A percentile compares a stretch with the other conserved stretches of the same genome.
Evolutionary conservation across 2,329 filamentous ascomycete genomes (phyloP).

Genomic region (Trichoderma koningiopsis): DNA sequence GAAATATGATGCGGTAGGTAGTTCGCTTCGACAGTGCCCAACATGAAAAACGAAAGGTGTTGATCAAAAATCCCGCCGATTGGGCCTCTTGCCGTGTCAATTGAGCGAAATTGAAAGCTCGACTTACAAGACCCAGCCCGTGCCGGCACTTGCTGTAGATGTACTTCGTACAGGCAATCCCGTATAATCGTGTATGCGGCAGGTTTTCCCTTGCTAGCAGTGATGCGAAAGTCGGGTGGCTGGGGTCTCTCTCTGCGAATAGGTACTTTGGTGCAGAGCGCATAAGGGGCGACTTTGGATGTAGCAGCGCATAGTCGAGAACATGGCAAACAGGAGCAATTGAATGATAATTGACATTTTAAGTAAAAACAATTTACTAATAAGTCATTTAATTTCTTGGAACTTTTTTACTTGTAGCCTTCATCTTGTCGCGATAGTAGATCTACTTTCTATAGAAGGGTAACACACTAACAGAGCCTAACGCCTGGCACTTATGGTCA

Average conservation of each 20-base stretch:
- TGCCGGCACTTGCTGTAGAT: neutral
- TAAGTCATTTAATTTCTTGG: neutral
- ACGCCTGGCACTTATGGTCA: neutral
- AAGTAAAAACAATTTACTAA: no score
- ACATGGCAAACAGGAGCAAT: neutral
- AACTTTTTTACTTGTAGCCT: no score
- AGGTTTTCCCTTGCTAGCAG: constrained; percentile 16
- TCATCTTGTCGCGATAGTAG: neutral
- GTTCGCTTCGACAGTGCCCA: neutral
- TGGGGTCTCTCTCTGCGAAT: constrained; percentile 28
- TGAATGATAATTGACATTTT: neutral
- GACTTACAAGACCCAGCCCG: neutral
- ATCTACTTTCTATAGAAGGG: neutral
- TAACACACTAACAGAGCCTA: neutral
- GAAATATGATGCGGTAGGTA: neutral
- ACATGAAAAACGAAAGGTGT: neutral
- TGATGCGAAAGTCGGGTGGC: constrained; percentile 33
- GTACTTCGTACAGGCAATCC: neutral
- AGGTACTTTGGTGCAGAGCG: constrained; percentile 30
- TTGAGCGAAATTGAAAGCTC: neutral
- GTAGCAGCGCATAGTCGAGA: neutral
- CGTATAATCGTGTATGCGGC: neutral
- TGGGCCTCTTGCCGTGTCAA: neutral
- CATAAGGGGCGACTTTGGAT: constrained; percentile 32
- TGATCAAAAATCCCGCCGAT: neutral